Evolutionary conservation across 1,284 basidiomycete species (phyloP).

Genomic region (Cryptococcus deneoformans): DNA sequence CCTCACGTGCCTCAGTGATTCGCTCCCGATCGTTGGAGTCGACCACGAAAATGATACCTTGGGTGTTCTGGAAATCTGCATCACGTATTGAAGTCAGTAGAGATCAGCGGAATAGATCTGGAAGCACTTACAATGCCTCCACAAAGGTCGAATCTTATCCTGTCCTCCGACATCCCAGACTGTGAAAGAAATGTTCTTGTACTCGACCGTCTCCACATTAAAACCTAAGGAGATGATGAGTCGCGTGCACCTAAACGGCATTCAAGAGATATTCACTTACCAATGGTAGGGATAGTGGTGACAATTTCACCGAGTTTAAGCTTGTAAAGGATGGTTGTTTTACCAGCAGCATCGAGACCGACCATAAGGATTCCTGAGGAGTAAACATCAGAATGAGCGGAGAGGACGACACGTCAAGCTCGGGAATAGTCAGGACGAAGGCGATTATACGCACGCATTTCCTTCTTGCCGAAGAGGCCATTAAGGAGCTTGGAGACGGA

Average conservation of each 20-base stretch:
- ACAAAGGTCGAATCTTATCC: slow-evolving; percentile 84
- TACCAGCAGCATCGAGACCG: slow-evolving; percentile 94
- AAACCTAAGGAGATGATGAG: slow-evolving; percentile 61
- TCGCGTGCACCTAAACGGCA: slow-evolving; percentile 10
- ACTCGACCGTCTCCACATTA: slow-evolving; percentile 95
- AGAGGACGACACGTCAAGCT: too few species aligned
- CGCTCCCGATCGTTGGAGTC: slow-evolving; percentile 99
- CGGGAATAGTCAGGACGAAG: background rate
- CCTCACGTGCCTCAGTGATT: slow-evolving; percentile 98
- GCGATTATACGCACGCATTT: slow-evolving; percentile 78
- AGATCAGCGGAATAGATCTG: background rate
- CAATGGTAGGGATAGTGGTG: slow-evolving; percentile 98
- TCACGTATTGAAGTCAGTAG: background rate
- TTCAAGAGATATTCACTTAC: slow-evolving; percentile 55
- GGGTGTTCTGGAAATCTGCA: slow-evolving; percentile 99
- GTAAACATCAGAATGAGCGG: too few species aligned
- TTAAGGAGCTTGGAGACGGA: slow-evolving; percentile 76
- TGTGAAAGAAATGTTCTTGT: slow-evolving; percentile 89
- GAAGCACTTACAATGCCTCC: slow-evolving; percentile 89
- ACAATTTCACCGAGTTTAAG: slow-evolving; percentile 98
- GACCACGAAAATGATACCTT: slow-evolving; percentile 99
- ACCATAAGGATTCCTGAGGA: slow-evolving; percentile 63
- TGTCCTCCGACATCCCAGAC: slow-evolving; percentile 89
- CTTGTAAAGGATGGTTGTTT: slow-evolving; percentile 98
- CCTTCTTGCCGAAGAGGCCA: slow-evolving; percentile 96